Base-by-base conservation (phyloP, 2,329 filamentous ascomycete species). In the Alternaria triticimaculans region DNA sequence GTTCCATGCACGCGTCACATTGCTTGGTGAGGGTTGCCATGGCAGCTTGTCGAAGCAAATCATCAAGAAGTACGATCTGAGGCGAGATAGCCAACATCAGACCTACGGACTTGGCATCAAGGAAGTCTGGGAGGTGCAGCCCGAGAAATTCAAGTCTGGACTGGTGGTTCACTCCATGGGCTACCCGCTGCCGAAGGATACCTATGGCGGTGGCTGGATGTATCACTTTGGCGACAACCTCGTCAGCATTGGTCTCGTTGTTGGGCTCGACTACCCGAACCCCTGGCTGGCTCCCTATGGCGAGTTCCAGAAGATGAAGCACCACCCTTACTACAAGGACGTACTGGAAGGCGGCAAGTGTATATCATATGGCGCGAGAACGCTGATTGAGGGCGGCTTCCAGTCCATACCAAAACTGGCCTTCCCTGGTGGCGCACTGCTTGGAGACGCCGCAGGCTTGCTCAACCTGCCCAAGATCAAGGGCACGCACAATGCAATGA, bases 201-300 rank as follows among this genome's bases (percentile, higher is more conserved):
- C 94, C 9, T 99, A 99, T 78, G 96, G 96, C 70, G 96, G 96
- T 69, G 94, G 92, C n/a, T 99, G 94, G 90, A 94, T 99, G 92
- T 99, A 99, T 78, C 96, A 99, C 81, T 99, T 98, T 80, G 96
- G 94, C 41, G 95, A 99, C 73, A 99, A 98, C 81, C 87, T 98
- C 73, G 95, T 99, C 64, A 94, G 90, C 70, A 86, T 99, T 60
- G 96, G 96, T 23, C 85, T 98, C 18, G 96, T 99, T 11, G 92
- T 96, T 41, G 94, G 94, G 23, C 87, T 99, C 58, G 96, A 99
- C 84, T 99, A 99, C 80, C 87, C 92, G 45, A 99, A 99, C 81
- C 96, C 96, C 0, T 99, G 95, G 93, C 82, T 98, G 59, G 96
- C 94, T 4, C 96, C 96, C 0, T 99, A 98, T 78, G 88, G 90